Evolutionary conservation across 495 filamentous ascomycete species (phyloP), one percentile per base, ranked within the genome.

Genomic region (Bombardia bombarda): DNA sequence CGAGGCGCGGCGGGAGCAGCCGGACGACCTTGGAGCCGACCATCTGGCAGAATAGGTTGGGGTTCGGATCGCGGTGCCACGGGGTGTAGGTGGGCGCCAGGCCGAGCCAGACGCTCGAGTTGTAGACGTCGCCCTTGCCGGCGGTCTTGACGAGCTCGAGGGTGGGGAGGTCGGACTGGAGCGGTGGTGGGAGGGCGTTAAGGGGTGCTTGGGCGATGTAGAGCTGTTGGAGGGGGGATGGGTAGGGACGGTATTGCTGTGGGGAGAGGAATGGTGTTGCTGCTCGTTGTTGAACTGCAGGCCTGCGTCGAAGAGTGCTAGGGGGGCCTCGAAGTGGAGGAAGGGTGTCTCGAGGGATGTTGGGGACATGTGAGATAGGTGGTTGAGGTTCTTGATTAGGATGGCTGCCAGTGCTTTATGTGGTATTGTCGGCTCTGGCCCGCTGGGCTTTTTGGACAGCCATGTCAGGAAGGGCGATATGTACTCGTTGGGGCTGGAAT

Each of bases 11-110:
- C 10, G 68, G 53, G 30, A 86, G 67, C 9, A 97, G 49, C n/a
- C 90, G 67, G 32, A 95, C 73, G 1, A 66, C 57, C 56, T 98
- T 98, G 48, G 52, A 60, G 3, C 88, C 79, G 5, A 77, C 75
- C 14, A 98, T 60, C 61, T 98, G 92, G 28, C 86, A 77, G 59
- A 97, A 95, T 0, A 95, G 55, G 56, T 98, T 98, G 7, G 87
- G 87, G 51, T 98, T 98, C 0, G 92, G 92, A 55, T 98, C 92
- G 17, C 81, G 73, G 63, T 98, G 92, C 8, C 93, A 72, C 6
- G 92, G 87, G 0, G 92, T 97, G 53, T 83, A 84, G 0, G 90
- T 96, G 1, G 86, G 84, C 24, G 87, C 75, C 4, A 83, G 64
- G 8, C 92, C 92, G 4, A 97, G 72, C 92, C 92, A 98, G 19